Percentiles rank a stretch among this genome's conserved stretches.
phyloP scores from a whole-genome alignment of 108 stramenopile genomes.

The Fragilaria radians region DNA sequence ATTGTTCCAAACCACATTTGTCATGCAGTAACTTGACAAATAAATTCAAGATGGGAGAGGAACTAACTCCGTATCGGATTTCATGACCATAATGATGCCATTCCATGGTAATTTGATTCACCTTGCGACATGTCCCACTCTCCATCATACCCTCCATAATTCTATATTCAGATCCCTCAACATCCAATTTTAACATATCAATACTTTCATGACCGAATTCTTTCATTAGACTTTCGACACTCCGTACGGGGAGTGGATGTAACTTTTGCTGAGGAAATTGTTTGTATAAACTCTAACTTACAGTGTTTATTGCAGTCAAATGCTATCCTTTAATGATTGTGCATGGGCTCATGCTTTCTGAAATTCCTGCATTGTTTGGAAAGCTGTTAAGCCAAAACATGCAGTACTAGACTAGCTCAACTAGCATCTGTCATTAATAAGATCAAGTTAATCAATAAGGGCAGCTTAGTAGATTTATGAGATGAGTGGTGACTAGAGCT shows the following conservation, averaged over 20 bases:
- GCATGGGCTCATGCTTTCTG: no score
- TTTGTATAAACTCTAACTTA: no score
- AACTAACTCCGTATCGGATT: slow-evolving; percentile 6
- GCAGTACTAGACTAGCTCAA: no score
- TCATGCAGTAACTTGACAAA: slow-evolving; percentile 7
- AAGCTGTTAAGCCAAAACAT: no score
- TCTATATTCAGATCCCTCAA: slow-evolving; percentile 17
- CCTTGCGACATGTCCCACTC: neutral
- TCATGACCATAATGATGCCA: slow-evolving; percentile 11
- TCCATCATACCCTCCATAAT: slow-evolving; percentile 19
- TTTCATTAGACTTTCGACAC: neutral
- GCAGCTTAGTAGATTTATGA: no score
- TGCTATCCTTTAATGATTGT: no score
- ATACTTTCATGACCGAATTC: slow-evolving; percentile 2
- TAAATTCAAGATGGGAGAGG: slow-evolving; percentile 11
- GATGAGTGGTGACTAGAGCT: no score
- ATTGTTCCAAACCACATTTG: slow-evolving; percentile 15
- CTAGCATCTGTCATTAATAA: no score
- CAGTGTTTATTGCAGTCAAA: no score
- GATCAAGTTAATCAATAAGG: no score
- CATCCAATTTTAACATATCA: slow-evolving; percentile 13
- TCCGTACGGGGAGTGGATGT: neutral
- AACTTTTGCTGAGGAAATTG: no score
- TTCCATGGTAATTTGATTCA: slow-evolving; percentile 22
- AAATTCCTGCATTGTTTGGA: no score